Percentiles rank a stretch among this genome's conserved stretches.
These are phyloP conservation scores for Syzygium syzygioides DNA, from an alignment of 441 rosid genomes.

Conservation along the genomic window DNA sequence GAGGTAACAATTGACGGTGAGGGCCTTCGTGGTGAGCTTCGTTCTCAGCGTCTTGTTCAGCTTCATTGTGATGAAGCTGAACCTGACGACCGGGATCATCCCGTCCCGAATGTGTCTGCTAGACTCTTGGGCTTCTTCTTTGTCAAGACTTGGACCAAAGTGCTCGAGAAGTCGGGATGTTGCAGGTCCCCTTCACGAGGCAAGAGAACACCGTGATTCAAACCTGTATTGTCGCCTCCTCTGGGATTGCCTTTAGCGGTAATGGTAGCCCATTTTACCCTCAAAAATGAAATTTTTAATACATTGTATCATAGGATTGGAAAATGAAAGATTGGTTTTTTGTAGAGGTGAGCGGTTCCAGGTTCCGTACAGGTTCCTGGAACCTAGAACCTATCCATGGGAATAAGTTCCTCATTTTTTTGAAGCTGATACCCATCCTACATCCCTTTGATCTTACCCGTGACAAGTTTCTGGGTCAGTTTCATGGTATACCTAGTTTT, in stretches of 20 bases:
- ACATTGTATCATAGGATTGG: neutral
- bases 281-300: neutral
- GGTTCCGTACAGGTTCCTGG: too few species aligned
- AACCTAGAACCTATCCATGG: too few species aligned
- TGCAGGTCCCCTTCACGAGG: conserved; percentile 70
- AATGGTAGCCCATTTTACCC: neutral
- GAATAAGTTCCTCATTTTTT: too few species aligned
- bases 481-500: too few species aligned
- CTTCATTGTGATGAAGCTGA: conserved; percentile 85
- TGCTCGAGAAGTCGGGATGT: conserved; percentile 34
- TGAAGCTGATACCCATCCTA: too few species aligned
- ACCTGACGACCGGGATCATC: conserved; percentile 72
- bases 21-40: conserved; percentile 72
- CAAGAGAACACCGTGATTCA: conserved; percentile 89
- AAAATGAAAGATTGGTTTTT: neutral
- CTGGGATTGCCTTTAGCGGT: conserved; percentile 93
- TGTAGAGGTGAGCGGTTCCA: neutral
- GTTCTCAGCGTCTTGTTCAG: conserved; percentile 54
- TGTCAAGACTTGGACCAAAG: conserved; percentile 64
- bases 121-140: conserved; percentile 81
- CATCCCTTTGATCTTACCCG: too few species aligned
- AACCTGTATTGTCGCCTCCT: conserved; percentile 86
- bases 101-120: conserved; percentile 78
- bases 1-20: conserved; percentile 57
- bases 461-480: too few species aligned